Evolutionary conservation across 768 basidiomycete genomes (phyloP), one percentile per base, ranked within the genome.

Genomic region (Tricholoma matsutake): DNA sequence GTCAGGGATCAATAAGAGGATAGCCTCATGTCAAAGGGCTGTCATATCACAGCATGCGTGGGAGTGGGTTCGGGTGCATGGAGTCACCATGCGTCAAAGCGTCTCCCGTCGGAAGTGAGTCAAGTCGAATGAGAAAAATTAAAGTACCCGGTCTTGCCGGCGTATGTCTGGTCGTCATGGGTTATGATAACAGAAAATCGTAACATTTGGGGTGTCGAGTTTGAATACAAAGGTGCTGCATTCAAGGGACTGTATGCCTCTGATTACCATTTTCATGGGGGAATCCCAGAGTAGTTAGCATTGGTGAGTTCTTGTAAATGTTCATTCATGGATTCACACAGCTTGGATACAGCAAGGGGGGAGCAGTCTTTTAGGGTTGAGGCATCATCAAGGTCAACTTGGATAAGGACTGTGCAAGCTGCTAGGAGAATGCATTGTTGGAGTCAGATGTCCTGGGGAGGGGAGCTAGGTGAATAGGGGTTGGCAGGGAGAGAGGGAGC

Each of bases 371-470:
- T 35, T 5, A 11, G 34, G 2, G 10, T 35, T n/a, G n/a, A n/a
- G 31, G 57, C 39, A 2, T 31, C 11, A 13, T 51, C 16, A 0
- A 2, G 4, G 35, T 58, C 39, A 16, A 58, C 2, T 1, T 57
- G 28, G 0, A 60, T 11, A 0, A 65, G 45, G n/a, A 65, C 18
- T 0, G 16, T 45, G 28, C 41, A 32, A 1, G 47, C 53, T 0
- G 22, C 25, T 2, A 13, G 8, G 1, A 62, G 29, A 2, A 62
- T 22, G 8, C 45, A 28, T 14, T 62, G 64, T 18, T 65, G 64
- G 32, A 62, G 37, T 0, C 6, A 2, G 28, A 57, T 65, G 8
- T 62, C n/a, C n/a, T n/a, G n/a, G n/a, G n/a, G n/a, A n/a, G 59
- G 9, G 56, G 31, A 14, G 14, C 16, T 7, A 57, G 11, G 13